phyloP scores from a whole-genome alignment of 1,284 basidiomycete species.

The Naganishia cerealis region DNA sequence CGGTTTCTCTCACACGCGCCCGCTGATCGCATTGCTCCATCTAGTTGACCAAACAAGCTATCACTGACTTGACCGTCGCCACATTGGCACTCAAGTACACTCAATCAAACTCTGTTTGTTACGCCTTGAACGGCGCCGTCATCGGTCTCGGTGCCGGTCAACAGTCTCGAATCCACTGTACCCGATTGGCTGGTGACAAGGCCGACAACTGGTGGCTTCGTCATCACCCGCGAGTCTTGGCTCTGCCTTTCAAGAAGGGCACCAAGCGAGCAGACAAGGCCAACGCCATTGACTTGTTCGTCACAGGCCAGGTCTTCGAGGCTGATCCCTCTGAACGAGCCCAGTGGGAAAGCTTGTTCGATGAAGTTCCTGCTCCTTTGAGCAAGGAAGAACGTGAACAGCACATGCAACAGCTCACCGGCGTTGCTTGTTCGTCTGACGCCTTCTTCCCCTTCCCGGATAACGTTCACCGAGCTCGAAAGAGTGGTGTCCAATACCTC shows the following conservation, averaged over 20 bases:
- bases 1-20: neutral
- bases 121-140: slow-evolving; percentile 88
- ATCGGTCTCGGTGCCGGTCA: slow-evolving; percentile 96
- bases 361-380: slow-evolving; percentile 68
- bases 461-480: slow-evolving; percentile 89
- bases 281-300: slow-evolving; percentile 96
- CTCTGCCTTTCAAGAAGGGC: slow-evolving; percentile 93
- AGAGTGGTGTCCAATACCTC: slow-evolving; percentile 88
- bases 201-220: slow-evolving; percentile 99
- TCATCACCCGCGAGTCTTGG: slow-evolving; percentile 88
- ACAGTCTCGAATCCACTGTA: slow-evolving; percentile 99
- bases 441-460: slow-evolving; percentile 99
- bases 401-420: slow-evolving; percentile 72
- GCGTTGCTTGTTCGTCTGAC: slow-evolving; percentile 89
- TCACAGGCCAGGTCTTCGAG: slow-evolving; percentile 77
- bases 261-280: slow-evolving; percentile 97
- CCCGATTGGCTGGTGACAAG: slow-evolving; percentile 92
- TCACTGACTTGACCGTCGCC: slow-evolving; percentile 86
- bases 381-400: slow-evolving; percentile 69
- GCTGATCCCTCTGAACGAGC: slow-evolving; percentile 77
- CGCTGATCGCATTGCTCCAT: slow-evolving; percentile 3
- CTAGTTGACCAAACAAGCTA: slow-evolving; percentile 70
- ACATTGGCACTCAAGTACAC: slow-evolving; percentile 98
- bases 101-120: slow-evolving; percentile 97
- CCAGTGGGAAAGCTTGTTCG: slow-evolving; percentile 91